phyloP scores from a whole-genome alignment of 768 basidiomycete genomes.

The Cyclocybe aegerita region DNA sequence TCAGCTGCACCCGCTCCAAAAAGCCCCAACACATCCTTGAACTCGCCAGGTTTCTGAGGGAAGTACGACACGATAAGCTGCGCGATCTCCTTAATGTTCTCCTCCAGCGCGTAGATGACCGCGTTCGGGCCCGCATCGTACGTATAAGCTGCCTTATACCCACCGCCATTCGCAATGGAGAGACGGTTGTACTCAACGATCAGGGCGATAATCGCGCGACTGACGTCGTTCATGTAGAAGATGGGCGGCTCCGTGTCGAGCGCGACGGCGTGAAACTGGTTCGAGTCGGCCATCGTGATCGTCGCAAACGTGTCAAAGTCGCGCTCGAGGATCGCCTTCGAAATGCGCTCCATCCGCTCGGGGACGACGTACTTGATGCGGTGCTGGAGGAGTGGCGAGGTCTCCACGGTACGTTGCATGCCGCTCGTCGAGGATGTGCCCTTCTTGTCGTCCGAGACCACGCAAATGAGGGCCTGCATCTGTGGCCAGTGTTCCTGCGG shows the following conservation, averaged over 20 bases:
- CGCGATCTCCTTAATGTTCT: conserved; percentile 78
- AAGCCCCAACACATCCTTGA: conserved; percentile 74
- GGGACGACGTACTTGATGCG: conserved; percentile 89
- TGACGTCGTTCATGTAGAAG: conserved; percentile 99
- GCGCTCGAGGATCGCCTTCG: conserved; percentile 69
- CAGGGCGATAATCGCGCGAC: conserved; percentile 86
- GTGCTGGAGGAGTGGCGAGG: conserved; percentile 83
- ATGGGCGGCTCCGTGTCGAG: conserved; percentile 97
- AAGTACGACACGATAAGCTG: conserved; percentile 80
- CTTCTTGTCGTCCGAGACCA: conserved; percentile 95
- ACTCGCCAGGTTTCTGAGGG: conserved; percentile 69
- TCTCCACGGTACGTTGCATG: conserved; percentile 98
- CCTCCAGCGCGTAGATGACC: conserved; percentile 86
- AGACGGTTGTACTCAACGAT: conserved; percentile 93
- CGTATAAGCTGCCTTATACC: conserved; percentile 92
- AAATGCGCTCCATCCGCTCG: conserved; percentile 78
- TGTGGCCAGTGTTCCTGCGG: conserved; percentile 89
- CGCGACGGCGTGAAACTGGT: conserved; percentile 97
- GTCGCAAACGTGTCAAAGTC: conserved; percentile 90
- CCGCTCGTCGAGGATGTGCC: conserved; percentile 92
- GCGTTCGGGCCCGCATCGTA: conserved; percentile 99
- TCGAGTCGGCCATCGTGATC: conserved; percentile 97
- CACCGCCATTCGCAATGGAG: conserved; percentile 49
- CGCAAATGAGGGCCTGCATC: conserved; percentile 95
- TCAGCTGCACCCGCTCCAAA: conserved; percentile 43